Evolutionary conservation across 1,284 basidiomycete species (phyloP), one percentile per base, ranked within the genome.

Genomic region (Apiotrichum brassicae): DNA sequence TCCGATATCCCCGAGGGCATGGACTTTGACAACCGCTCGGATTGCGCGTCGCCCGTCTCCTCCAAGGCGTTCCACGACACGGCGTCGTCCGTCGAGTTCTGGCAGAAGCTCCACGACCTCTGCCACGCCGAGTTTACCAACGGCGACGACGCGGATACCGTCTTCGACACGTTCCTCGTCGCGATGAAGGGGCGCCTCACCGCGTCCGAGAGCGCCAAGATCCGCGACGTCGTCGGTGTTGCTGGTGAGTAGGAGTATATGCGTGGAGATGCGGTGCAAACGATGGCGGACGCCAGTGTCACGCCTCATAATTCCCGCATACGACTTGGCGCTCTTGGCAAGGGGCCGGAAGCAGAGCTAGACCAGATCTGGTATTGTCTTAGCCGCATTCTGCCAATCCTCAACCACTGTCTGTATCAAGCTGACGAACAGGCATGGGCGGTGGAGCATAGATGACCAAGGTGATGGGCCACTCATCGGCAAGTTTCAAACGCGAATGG

Each of bases 81-180:
- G 16, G 76, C 91, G n/a, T 75, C 84, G 2, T 76, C 81, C 30
- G 85, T 87, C 0, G 77, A 75, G 41, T 91, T 89, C 66, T 93
- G 89, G 89, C 76, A 79, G 45, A 77, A 77, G 39, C 63, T 92
- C 13, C 76, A 82, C 51, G 66, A 64, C 26, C 85, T 89, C 66
- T 76, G 90, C 55, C 75, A 76, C 80, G 79, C 85, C 56, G 82
- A 83, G 59, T 86, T 82, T 62, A 78, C 79, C 2, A 76, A 77
- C 54, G 84, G 83, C 68, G 77, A 81, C 43, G 75, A 85, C 36
- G 75, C 81, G 8, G 77, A 78, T 47, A 53, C 56, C 4, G 65
- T 63, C 2, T 71, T 70, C 63, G 68, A 73, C 54, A 62, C 59
- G n/a, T 71, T 72, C 54, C 64, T 75, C 57, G 41, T 65, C 23